Conservation (phyloP, 108 stramenopile species). For the Fistulifera pelliculosa region DNA sequence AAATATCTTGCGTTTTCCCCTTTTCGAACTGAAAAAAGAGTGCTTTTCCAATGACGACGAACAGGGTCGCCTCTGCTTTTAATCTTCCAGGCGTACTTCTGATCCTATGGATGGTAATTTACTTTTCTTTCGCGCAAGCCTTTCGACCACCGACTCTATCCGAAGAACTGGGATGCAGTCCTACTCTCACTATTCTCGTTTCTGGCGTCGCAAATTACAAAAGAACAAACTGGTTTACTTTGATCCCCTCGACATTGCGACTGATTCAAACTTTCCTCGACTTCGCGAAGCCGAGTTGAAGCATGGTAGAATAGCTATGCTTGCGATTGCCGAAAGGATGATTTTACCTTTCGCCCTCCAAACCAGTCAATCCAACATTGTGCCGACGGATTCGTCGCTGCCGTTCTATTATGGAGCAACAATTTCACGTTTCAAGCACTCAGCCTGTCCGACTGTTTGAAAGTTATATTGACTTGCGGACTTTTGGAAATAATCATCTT, state of each 20-base stretch:
- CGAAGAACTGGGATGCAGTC: conserved; percentile 35
- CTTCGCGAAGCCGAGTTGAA: conserved; percentile 62
- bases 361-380: too few relatives aligned
- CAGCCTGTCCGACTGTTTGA: conserved; percentile 3
- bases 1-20: too few relatives aligned
- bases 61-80: too few relatives aligned
- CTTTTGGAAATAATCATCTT: conserved; percentile 30
- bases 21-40: too few relatives aligned
- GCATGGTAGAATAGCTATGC: conserved; percentile 61
- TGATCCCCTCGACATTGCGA: conserved; percentile 35
- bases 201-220: background rate
- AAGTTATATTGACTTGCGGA: conserved; percentile 26
- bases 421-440: background rate
- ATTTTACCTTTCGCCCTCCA: background rate
- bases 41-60: too few relatives aligned
- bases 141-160: conserved; percentile 11
- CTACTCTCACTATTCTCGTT: conserved; percentile 19
- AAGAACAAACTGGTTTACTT: conserved; percentile 14
- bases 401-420: background rate
- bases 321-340: conserved; percentile 25
- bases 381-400: background rate
- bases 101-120: background rate
- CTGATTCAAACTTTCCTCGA: conserved; percentile 42
- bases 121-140: background rate
- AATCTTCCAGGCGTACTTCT: too few relatives aligned